Conservation (phyloP, 2,329 filamentous ascomycete genomes). For the Ambrosiella xylebori region DNA sequence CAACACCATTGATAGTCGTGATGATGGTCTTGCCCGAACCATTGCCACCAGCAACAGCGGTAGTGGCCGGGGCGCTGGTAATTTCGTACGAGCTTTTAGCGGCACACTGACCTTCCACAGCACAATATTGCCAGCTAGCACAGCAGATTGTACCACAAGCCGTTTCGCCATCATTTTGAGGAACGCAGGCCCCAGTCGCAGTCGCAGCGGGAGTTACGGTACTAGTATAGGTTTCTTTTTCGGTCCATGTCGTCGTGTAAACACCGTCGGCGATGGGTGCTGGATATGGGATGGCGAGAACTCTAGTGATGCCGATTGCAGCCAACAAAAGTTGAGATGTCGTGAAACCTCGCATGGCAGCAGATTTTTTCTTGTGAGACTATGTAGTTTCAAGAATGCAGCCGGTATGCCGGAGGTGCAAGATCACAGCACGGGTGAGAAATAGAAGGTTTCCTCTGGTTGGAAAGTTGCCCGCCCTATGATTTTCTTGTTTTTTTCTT, state of each 20-base stretch:
- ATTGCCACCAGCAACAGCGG: slow-evolving; percentile 14
- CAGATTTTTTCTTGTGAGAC: too few species aligned
- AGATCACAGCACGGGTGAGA: neutral
- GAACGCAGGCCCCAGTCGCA: slow-evolving; percentile 31
- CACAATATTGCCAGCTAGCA: slow-evolving; percentile 51
- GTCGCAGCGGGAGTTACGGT: slow-evolving; percentile 33
- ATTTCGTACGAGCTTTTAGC: slow-evolving; percentile 28
- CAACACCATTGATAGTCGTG: slow-evolving; percentile 28
- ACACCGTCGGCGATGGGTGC: slow-evolving; percentile 14
- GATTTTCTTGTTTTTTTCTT: neutral
- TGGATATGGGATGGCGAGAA: slow-evolving; percentile 7
- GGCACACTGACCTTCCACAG: slow-evolving; percentile 38
- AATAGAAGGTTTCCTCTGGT: neutral
- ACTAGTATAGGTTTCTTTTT: slow-evolving; percentile 42
- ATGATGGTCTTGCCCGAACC: slow-evolving; percentile 23
- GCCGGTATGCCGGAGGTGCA: too few species aligned
- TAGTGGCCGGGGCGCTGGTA: slow-evolving; percentile 19
- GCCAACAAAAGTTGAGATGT: slow-evolving; percentile 5
- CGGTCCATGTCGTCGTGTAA: slow-evolving; percentile 43
- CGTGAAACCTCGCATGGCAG: neutral
- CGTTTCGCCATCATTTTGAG: slow-evolving; percentile 34
- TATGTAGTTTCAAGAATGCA: too few species aligned
- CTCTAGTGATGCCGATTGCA: slow-evolving; percentile 1
- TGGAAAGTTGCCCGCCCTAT: too few species aligned
- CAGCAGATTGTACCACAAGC: slow-evolving; percentile 57